Conservation (phyloP, 1,139 yeast genomes). For the Protomyces macrosporus region DNA sequence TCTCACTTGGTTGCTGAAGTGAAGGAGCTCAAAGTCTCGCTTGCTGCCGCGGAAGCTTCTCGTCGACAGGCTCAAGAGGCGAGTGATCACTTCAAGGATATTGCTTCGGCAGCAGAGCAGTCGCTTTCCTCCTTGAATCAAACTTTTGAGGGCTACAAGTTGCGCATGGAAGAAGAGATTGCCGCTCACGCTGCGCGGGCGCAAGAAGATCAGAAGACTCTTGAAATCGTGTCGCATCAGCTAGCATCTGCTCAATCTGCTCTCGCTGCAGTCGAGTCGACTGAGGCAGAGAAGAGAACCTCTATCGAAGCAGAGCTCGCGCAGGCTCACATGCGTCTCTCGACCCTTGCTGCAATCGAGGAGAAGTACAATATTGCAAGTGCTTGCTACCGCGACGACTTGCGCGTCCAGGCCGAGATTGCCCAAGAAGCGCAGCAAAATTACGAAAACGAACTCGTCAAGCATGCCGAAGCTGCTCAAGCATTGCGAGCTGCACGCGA, state of each 20-base stretch:
- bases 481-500: slow-evolving; percentile 47
- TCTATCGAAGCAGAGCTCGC: slow-evolving; percentile 35
- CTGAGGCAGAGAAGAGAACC: slow-evolving; percentile 34
- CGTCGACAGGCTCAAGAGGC: slow-evolving; percentile 48
- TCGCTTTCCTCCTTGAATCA: slow-evolving; percentile 45
- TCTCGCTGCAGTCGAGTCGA: slow-evolving; percentile 37
- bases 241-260: slow-evolving; percentile 40
- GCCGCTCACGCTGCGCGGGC: slow-evolving; percentile 32
- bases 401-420: slow-evolving; percentile 49
- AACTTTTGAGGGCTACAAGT: slow-evolving; percentile 45
- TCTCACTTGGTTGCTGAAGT: slow-evolving; percentile 37
- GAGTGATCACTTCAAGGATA: slow-evolving; percentile 48
- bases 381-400: slow-evolving; percentile 43
- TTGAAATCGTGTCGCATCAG: slow-evolving; percentile 24
- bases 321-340: slow-evolving; percentile 44
- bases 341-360: slow-evolving; percentile 46
- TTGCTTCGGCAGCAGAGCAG: slow-evolving; percentile 50
- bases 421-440: slow-evolving; percentile 52
- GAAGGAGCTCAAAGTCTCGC: slow-evolving; percentile 40
- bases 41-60: slow-evolving; percentile 46
- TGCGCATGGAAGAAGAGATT: slow-evolving; percentile 39
- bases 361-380: slow-evolving; percentile 34
- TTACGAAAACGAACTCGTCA: slow-evolving; percentile 54
- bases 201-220: slow-evolving; percentile 5
- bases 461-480: slow-evolving; percentile 53